These are phyloP conservation scores for Monilinia polystroma DNA, from an alignment of 2,329 filamentous ascomycete genomes.

Conservation along the genomic window DNA sequence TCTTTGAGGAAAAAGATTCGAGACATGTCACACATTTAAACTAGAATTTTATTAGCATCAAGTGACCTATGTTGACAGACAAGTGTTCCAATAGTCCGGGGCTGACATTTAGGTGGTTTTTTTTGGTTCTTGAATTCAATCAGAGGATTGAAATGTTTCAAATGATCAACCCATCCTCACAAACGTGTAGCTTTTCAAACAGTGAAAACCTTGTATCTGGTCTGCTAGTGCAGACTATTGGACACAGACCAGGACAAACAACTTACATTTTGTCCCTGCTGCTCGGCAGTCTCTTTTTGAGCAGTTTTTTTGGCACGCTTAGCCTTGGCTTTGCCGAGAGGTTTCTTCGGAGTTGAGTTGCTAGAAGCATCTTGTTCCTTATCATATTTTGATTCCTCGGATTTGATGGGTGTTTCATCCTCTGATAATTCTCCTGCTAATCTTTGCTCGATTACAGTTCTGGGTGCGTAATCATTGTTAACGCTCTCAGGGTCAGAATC, in stretches of 20 bases:
- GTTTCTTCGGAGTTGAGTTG: slow-evolving; percentile 33
- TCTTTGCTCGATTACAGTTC: slow-evolving; percentile 34
- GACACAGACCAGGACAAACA: background rate
- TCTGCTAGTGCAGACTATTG: background rate
- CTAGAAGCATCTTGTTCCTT: slow-evolving; percentile 18
- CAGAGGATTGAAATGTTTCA: background rate
- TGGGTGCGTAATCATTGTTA: slow-evolving; percentile 40
- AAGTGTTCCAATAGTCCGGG: background rate
- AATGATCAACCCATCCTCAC: background rate
- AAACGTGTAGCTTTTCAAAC: background rate
- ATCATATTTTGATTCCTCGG: slow-evolving; percentile 14
- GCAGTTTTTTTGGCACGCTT: slow-evolving; percentile 49
- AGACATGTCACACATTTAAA: slow-evolving; percentile 55
- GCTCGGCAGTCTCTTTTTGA: slow-evolving; percentile 21
- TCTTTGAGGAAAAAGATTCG: slow-evolving; percentile 57
- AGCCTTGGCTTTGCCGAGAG: slow-evolving; percentile 53
- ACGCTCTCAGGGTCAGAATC: slow-evolving; percentile 26
- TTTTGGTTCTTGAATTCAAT: background rate
- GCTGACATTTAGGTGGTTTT: background rate
- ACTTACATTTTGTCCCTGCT: slow-evolving; percentile 30
- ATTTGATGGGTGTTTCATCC: background rate
- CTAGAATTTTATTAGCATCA: slow-evolving; percentile 31
- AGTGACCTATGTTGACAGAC: background rate
- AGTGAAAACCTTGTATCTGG: background rate
- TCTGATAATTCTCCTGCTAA: background rate